These are phyloP conservation scores for Trichoderma sp. DNA, from an alignment of 2,329 filamentous ascomycete genomes.

Conservation along the genomic window DNA sequence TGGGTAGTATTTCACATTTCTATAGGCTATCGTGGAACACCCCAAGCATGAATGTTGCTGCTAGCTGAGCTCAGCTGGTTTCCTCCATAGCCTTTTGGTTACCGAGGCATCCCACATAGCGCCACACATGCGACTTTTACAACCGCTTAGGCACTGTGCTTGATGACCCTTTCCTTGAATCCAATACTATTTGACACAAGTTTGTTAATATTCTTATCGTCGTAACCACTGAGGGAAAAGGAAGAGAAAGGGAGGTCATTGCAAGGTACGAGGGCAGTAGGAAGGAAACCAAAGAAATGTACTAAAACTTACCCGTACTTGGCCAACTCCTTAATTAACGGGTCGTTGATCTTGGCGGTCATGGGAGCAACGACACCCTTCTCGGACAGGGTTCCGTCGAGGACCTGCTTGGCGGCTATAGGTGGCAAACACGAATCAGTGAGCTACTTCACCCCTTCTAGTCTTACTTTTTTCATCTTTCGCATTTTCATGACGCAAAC, in stretches of 20 bases:
- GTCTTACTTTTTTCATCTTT: neutral
- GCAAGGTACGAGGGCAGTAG: neutral
- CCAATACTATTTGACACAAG: neutral
- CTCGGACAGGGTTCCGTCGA: conserved; percentile 66
- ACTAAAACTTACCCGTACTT: conserved; percentile 56
- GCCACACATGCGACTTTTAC: neutral
- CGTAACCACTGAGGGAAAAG: neutral
- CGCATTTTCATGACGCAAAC: neutral
- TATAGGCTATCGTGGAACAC: neutral
- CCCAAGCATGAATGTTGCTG: neutral
- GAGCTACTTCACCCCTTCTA: neutral
- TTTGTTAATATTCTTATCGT: neutral
- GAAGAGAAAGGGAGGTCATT: neutral
- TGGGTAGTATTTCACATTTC: neutral
- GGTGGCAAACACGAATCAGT: conserved; percentile 8
- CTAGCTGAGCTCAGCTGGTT: neutral
- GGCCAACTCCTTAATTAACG: conserved; percentile 75
- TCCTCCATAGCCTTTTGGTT: neutral
- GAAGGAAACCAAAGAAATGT: too few species aligned
- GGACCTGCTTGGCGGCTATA: conserved; percentile 72
- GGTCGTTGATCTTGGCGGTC: conserved; percentile 53
- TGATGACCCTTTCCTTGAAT: neutral
- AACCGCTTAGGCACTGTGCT: neutral
- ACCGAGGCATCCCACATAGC: neutral
- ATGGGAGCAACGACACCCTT: conserved; percentile 17